These are phyloP conservation scores for Dendrobium huoshanense DNA, from an alignment of 106 monocot species.

Conservation along the genomic window DNA sequence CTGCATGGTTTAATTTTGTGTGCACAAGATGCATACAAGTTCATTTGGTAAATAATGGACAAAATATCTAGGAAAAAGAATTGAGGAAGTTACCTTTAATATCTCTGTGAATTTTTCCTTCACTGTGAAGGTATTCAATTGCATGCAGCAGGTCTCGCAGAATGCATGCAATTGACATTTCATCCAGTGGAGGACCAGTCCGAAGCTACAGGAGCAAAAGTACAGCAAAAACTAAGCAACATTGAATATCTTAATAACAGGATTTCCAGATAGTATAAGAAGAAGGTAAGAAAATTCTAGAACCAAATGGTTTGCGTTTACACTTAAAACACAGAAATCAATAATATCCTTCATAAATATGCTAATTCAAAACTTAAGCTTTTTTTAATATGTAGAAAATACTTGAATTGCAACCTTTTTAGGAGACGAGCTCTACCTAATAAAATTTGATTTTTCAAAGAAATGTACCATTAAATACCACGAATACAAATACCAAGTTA, in stretches of 20 bases:
- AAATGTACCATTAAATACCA: not conserved
- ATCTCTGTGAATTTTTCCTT: slow-evolving; percentile 98
- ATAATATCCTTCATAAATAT: not conserved
- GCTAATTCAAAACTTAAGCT: slow-evolving; percentile 5
- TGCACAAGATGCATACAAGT: slow-evolving; percentile 7
- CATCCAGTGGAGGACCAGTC: slow-evolving; percentile 88
- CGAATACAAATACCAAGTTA: not conserved
- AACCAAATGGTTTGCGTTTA: not conserved
- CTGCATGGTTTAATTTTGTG: not conserved
- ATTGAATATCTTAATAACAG: not conserved
- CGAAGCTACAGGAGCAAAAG: slow-evolving; percentile 54
- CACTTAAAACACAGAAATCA: not conserved
- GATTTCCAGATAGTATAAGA: not conserved
- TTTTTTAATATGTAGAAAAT: not conserved
- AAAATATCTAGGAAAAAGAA: slow-evolving; percentile 6
- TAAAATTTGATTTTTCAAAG: not conserved
- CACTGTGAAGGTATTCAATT: slow-evolving; percentile 89
- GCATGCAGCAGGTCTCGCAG: slow-evolving; percentile 82
- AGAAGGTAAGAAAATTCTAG: not conserved
- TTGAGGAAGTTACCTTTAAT: slow-evolving; percentile 65
- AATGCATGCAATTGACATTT: slow-evolving; percentile 91
- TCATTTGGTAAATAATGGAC: not conserved
- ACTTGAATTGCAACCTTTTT: not conserved
- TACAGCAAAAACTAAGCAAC: slow-evolving; percentile 2
- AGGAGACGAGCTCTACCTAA: not conserved